phyloP scores from a whole-genome alignment of 352 stramenopile genomes.

The Globisporangium emineosum region DNA sequence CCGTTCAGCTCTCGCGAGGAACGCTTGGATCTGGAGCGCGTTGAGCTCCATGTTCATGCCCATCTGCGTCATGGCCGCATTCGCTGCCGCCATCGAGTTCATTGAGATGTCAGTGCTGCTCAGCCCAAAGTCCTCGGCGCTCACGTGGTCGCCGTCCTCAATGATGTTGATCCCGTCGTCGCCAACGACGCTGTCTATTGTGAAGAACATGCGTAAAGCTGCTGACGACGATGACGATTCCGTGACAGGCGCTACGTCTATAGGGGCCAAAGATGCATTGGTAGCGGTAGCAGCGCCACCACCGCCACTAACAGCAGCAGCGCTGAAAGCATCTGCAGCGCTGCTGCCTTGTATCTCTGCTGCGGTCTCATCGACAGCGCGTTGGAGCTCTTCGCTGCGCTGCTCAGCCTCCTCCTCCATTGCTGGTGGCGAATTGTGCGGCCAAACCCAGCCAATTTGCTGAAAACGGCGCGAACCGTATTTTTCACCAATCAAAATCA shows the following conservation, averaged over 20 bases:
- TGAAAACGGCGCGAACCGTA: background rate
- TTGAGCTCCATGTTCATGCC: slow-evolving; percentile 60
- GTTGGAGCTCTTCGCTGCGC: background rate
- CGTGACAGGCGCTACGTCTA: background rate
- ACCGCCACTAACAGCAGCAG: background rate
- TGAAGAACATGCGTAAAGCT: slow-evolving; percentile 19
- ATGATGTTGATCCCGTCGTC: slow-evolving; percentile 41
- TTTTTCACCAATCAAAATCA: background rate
- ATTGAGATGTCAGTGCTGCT: slow-evolving; percentile 40
- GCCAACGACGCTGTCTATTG: slow-evolving; percentile 12
- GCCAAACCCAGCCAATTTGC: background rate
- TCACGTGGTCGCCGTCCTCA: slow-evolving; percentile 47
- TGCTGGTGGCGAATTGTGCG: background rate
- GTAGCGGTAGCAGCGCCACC: too few species aligned
- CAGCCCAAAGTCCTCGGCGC: slow-evolving; percentile 48
- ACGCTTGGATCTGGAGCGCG: slow-evolving; percentile 49
- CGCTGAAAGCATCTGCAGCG: background rate
- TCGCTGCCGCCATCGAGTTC: slow-evolving; percentile 38
- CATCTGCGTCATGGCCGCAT: slow-evolving; percentile 39
- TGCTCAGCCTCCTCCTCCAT: background rate
- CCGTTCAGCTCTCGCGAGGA: slow-evolving; percentile 35
- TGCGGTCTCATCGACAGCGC: background rate
- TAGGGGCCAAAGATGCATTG: background rate
- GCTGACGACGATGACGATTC: background rate
- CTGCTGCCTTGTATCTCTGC: background rate